Evolutionary conservation across 768 basidiomycete genomes (phyloP), one percentile per base, ranked within the genome.

Genomic region (Mrakia frigida): DNA sequence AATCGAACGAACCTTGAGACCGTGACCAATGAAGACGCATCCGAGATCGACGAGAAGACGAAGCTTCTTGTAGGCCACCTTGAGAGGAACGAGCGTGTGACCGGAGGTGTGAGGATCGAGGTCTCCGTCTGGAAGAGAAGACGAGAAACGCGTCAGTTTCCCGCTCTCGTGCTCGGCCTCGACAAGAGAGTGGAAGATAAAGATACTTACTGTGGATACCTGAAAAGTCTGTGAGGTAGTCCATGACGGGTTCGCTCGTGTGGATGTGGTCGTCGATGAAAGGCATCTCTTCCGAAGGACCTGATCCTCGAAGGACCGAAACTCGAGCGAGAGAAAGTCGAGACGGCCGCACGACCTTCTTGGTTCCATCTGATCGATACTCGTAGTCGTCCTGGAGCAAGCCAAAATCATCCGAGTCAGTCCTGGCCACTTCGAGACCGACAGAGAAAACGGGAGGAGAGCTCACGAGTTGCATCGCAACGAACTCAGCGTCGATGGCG

Each of bases 211-310:
- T 92, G 85, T 90, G 89, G 70, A 98, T 96, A 0, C 97, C 97
- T 14, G 96, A 98, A 81, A 90, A 98, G 83, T 98, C 95, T 0
- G 97, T 99, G 80, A 99, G 84, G 82, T 98, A 98, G 84, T 99
- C 94, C 37, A 97, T 93, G 69, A 99, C 93, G 9, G 88, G 87
- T 81, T 98, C 96, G 79, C 93, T 96, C 2, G 94, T 97, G 80
- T 97, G 93, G 52, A 98, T 98, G 80, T 99, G 92, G 80, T 99
- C 97, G 80, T 98, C 97, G 79, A 99, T 97, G 84, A 98, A 97
- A 2, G 97, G 96, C 18, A 91, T 82, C 5, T 92, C 92, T 80
- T 91, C 89, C 77, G 89, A 89, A 0, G 86, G 86, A 0, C 93
- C 94, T 80, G 91, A 87, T 2, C 96, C 95, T 16, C 97, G 88